Percentiles rank a stretch among this genome's conserved stretches.
phyloP scores from a whole-genome alignment of 495 filamentous ascomycete genomes.

The Parmelia sp. region DNA sequence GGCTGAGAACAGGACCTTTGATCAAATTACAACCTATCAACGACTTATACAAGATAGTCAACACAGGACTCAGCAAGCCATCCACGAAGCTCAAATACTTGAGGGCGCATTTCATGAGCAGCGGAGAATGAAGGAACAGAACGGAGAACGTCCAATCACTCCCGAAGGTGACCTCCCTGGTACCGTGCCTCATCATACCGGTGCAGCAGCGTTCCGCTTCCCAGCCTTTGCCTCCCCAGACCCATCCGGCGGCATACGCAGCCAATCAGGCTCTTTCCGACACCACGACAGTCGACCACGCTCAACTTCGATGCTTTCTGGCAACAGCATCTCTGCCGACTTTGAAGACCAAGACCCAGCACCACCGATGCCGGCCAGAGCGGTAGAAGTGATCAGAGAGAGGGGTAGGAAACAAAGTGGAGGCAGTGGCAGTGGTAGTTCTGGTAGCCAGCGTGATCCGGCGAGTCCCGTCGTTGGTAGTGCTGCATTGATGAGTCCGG shows the following conservation, averaged over 20 bases:
- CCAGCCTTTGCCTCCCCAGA: slow-evolving; percentile 28
- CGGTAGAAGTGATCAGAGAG: slow-evolving; percentile 23
- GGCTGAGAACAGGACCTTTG: slow-evolving; percentile 44
- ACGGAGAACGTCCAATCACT: slow-evolving; percentile 40
- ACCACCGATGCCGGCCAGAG: slow-evolving; percentile 28
- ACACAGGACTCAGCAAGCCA: slow-evolving; percentile 40
- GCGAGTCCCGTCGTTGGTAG: slow-evolving; percentile 24
- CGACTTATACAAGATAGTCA: slow-evolving; percentile 46
- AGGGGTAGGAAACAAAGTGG: slow-evolving; percentile 34
- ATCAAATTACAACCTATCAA: slow-evolving; percentile 41
- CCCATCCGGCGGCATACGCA: slow-evolving; percentile 27
- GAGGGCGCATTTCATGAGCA: slow-evolving; percentile 43
- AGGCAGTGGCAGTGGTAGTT: slow-evolving; percentile 40
- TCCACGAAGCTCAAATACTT: slow-evolving; percentile 44
- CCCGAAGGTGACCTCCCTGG: slow-evolving; percentile 47
- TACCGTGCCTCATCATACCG: slow-evolving; percentile 36
- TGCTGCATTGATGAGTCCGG: slow-evolving; percentile 21
- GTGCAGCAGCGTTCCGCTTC: slow-evolving; percentile 26
- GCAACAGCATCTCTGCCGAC: slow-evolving; percentile 23
- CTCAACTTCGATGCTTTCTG: slow-evolving; percentile 25
- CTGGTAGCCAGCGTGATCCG: slow-evolving; percentile 39
- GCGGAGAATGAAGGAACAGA: slow-evolving; percentile 37
- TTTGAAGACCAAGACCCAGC: slow-evolving; percentile 27
- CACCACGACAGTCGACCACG: slow-evolving; percentile 20
- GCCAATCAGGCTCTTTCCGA: slow-evolving; percentile 38